Base-by-base conservation (phyloP, 495 filamentous ascomycete genomes). In the Aspergillus homomorphus region DNA sequence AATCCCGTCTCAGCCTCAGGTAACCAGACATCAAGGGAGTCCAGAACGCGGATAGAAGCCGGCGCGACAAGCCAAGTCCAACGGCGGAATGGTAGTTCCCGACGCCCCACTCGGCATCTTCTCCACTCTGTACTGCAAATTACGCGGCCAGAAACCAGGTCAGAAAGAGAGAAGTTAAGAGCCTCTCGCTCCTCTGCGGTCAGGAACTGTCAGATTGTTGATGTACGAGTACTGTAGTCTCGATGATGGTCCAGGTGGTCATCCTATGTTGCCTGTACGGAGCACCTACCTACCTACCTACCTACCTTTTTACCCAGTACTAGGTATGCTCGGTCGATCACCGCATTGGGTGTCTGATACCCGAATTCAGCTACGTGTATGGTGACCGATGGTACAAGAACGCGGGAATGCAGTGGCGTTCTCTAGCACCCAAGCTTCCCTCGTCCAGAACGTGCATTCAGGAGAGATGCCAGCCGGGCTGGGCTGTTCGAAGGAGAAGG, bases 121-220 rank as follows among this genome's bases (percentile, higher is more conserved):
- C 56, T 41, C 56, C 56, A 58, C 56, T 53, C 20, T 41, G 56
- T 53, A 38, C 49, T 30, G n/a, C 22, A 46, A 58, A 53, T 51
- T 57, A 58, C 56, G 49, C 48, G 48, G 23, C 33, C 24, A 18
- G 23, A 28, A 15, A n/a, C 8, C 19, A 22, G 15, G 14, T 24
- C 22, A 26, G 22, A 24, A 24, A 21, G 9, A 23, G 46, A 24
- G 45, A 19, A 10, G n/a, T 16, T 1, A 48, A 22, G n/a, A n/a
- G n/a, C n/a, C n/a, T n/a, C n/a, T n/a, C n/a, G n/a, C n/a, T n/a
- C 19, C 18, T 3, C 6, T 48, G 45, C 45, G 6, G 1, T 48
- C 19, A 41, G 33, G 8, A 8, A 41, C 12, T n/a, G n/a, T n/a
- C n/a, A n/a, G n/a, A n/a, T n/a, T n/a, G n/a, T n/a, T n/a, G n/a